phyloP scores from a whole-genome alignment of 306 rosid species.

The Medicago truncatula region MtrunA17r5.0-ANR NC_053044.1:57226501-57227000 shows the following conservation, averaged over 20 bases:
- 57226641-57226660: neutral
- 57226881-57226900: neutral
- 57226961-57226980: too few relatives aligned
- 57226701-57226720: too few relatives aligned
- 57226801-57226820: neutral
- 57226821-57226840: neutral
- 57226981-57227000: too few relatives aligned
- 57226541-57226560: neutral
- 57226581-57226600: neutral
- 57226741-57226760: too few relatives aligned
- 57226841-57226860: neutral
- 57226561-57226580: neutral
- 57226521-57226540: constrained; percentile 65
- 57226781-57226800: neutral
- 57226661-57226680: neutral
- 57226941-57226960: too few relatives aligned
- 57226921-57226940: too few relatives aligned
- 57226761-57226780: too few relatives aligned
- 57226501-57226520: constrained; percentile 64
- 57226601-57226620: neutral
- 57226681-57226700: neutral
- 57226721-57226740: too few relatives aligned
- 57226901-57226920: too few relatives aligned
- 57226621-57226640: neutral
- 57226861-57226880: neutral